Evolutionary conservation across 352 stramenopile genomes (phyloP).

Genomic region (Phytophthora rubi): DNA sequence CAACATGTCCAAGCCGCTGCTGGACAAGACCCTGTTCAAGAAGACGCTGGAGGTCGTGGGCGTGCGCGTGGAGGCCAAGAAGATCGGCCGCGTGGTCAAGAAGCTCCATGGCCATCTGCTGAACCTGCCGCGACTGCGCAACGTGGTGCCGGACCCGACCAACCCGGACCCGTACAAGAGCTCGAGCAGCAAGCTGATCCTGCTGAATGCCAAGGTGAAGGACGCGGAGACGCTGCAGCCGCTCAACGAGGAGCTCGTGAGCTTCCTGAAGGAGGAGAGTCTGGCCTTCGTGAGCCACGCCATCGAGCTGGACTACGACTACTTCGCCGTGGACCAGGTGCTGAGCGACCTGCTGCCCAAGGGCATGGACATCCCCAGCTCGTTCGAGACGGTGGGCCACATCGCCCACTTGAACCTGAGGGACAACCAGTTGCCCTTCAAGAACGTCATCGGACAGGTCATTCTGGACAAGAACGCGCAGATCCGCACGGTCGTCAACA

Average conservation of each 20-base stretch:
- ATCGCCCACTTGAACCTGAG: conserved; percentile 98
- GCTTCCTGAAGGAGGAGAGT: conserved; percentile 61
- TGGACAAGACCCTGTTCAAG: conserved; percentile 77
- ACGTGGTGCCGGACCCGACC: conserved; percentile 74
- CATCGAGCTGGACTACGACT: conserved; percentile 82
- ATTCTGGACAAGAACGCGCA: conserved; percentile 98
- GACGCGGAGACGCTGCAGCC: conserved; percentile 62
- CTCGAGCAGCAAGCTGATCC: conserved; percentile 71
- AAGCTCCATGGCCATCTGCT: conserved; percentile 74
- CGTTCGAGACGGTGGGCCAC: conserved; percentile 97
- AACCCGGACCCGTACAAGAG: conserved; percentile 70
- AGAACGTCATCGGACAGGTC: conserved; percentile 96
- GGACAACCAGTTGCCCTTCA: conserved; percentile 95
- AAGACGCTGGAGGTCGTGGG: conserved; percentile 76
- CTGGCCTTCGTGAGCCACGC: conserved; percentile 68
- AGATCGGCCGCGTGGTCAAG: conserved; percentile 79
- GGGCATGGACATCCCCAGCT: conserved; percentile 89
- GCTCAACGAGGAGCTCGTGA: conserved; percentile 56
- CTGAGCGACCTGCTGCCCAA: conserved; percentile 86
- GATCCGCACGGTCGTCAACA: conserved; percentile 98
- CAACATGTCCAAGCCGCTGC: conserved; percentile 39
- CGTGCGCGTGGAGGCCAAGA: conserved; percentile 81
- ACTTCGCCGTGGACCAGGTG: conserved; percentile 81
- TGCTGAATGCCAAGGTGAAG: conserved; percentile 69
- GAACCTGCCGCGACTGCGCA: conserved; percentile 73